Evolutionary conservation across 208 protist species (phyloP).

Genomic region (Crithidia brevicula): DNA sequence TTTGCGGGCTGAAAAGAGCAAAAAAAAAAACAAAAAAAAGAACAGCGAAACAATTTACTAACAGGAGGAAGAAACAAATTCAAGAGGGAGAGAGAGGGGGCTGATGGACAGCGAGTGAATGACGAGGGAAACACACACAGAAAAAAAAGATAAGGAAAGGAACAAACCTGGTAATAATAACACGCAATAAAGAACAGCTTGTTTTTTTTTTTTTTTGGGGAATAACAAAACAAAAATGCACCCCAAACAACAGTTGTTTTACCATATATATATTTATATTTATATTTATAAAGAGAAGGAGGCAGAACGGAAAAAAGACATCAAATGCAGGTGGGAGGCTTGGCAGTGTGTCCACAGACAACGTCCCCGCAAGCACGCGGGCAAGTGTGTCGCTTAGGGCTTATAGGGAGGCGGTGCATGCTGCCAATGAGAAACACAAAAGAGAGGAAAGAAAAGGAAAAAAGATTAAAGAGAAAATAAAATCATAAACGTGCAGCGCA

Average conservation of each 20-base stretch:
- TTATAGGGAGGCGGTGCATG: background rate
- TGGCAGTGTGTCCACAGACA: too few relatives aligned
- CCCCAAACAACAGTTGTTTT: too few relatives aligned
- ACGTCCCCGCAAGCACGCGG: too few relatives aligned
- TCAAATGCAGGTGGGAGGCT: background rate
- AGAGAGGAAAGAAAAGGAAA: background rate
- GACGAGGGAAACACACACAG: background rate
- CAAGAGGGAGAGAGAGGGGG: too few relatives aligned
- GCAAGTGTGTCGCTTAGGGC: too few relatives aligned
- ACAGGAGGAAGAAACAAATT: too few relatives aligned
- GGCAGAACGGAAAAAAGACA: background rate
- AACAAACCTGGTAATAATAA: slow-evolving; percentile 17
- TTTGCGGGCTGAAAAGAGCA: too few relatives aligned
- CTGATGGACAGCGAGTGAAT: background rate
- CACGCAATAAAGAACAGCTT: too few relatives aligned
- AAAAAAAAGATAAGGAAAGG: background rate
- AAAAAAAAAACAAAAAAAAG: too few relatives aligned
- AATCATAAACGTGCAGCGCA: background rate
- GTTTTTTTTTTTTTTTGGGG: too few relatives aligned
- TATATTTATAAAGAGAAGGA: slow-evolving; percentile 9
- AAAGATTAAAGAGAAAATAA: background rate
- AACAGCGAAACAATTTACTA: too few relatives aligned
- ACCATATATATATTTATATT: slow-evolving; percentile 28
- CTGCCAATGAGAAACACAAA: background rate
- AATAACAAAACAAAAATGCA: too few relatives aligned